Evolutionary conservation across 345 rosid genomes (phyloP).

Genomic region (Euphorbia lathyris): DNA sequence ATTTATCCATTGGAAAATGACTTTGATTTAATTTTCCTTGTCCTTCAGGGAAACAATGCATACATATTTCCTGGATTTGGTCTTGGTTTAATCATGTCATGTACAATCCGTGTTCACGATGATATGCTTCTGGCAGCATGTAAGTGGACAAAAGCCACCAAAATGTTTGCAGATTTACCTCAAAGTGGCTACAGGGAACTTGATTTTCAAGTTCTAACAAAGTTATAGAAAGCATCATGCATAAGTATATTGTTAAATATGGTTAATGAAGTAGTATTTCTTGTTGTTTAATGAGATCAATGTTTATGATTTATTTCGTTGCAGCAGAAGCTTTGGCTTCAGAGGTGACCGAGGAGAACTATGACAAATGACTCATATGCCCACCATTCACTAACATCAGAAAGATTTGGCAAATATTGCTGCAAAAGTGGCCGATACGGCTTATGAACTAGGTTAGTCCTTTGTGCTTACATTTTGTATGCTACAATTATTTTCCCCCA

Average conservation of each 20-base stretch:
- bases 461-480: too few species aligned
- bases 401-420: slow-evolving; percentile 89
- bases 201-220: too few species aligned
- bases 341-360: slow-evolving; percentile 70
- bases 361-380: slow-evolving; percentile 72
- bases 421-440: slow-evolving; percentile 80
- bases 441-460: slow-evolving; percentile 82
- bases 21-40: too few species aligned
- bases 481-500: background rate
- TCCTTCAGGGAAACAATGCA: slow-evolving; percentile 83
- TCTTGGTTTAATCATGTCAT: slow-evolving; percentile 89
- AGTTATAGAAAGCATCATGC: too few species aligned
- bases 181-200: background rate
- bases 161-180: background rate
- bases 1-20: background rate
- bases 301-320: slow-evolving; percentile 2
- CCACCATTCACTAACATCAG: slow-evolving; percentile 87
- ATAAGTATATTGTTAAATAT: background rate
- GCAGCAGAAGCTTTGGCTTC: slow-evolving; percentile 91
- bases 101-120: slow-evolving; percentile 89
- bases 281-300: background rate
- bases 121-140: slow-evolving; percentile 94
- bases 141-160: slow-evolving; percentile 30
- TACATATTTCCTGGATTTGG: slow-evolving; percentile 97
- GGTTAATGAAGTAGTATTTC: background rate